Base-by-base conservation (phyloP, 2,329 filamentous ascomycete species). In the Pseudogymnoascus sp. region DNA sequence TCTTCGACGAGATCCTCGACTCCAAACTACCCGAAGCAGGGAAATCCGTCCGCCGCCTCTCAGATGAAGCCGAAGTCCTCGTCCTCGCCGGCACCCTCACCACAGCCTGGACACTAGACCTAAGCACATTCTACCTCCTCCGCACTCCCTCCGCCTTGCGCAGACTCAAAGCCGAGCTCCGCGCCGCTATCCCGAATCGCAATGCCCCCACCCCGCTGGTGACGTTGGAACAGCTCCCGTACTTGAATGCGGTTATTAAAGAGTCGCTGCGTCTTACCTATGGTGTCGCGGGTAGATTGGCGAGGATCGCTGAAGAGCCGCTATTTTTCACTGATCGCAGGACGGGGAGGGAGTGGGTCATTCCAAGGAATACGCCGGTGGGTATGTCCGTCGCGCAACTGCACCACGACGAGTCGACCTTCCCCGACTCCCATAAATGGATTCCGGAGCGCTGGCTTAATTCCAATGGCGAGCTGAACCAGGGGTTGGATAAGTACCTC, bases 391-490 rank as follows among this genome's bases (percentile, higher is more conserved):
- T 73, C 1, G 70, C 71, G 3, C 71, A 78, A 4, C 70, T 73
- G 6, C 78, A 81, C 64, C 73, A 77, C 31, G 72, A 79, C 65
- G 72, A 77, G 64, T 67, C 64, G 6, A 65, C 75, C n/a, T 77
- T 74, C 62, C 70, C 77, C 0, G 69, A 78, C 1, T 74, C 78
- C 0, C 69, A 78, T 38, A 62, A 67, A 0, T 81, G 77, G 63
- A 60, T 66, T 2, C 78, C 78, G 0, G 75, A 79, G 46, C 73
- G 78, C 2, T 81, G 75, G 73, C 65, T 79, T 3, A 2, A 60
- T 12, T 18, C 14, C 2, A 18, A 60, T 2, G 59, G 59, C 4
- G n/a, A n/a, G 12, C 74, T 75, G 21, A 70, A 70, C 2, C 72
- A 72, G 50, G 67, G 69, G 1, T 63, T 78, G 0, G 74, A 79